Base-by-base conservation (phyloP, 1,139 yeast genomes). In the Taiozyma sp. region DNA sequence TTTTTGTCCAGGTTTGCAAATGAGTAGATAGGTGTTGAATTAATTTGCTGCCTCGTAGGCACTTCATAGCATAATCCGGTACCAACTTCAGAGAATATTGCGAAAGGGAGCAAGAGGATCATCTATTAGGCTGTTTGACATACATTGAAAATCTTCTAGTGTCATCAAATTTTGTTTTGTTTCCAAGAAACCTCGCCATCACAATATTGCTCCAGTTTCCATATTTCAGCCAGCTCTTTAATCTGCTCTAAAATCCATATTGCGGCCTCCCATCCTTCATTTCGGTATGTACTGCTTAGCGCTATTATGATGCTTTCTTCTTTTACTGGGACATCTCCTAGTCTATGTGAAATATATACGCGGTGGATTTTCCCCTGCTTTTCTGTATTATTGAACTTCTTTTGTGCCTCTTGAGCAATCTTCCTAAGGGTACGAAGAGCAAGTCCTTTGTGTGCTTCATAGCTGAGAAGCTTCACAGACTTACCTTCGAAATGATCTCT, bases 181-280 rank as follows among this genome's bases (percentile, higher is more conserved):
- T 71, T 70, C 77, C 79, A 76, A 16, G 54, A 46, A 1, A 62
- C 52, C 1, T 65, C 47, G 1, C 77, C 78, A 55, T 74, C 76
- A 0, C 51, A 59, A 52, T 72, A 76, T 13, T 62, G 61, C 56
- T 77, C 81, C 41, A 65, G 64, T 55, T 77, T 77, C 81, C 81
- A 77, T 27, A 77, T 75, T 57, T 78, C 81, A 1, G 70, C 75
- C 9, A 60, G 58, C 47, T 61, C 65, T 58, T 78, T 77, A 29
- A 77, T 69, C 47, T 66, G 62, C 50, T 77, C 80, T 22, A 78
- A 57, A 1, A 74, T 62, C 72, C 74, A 69, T 50, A 67, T 70
- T 4, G 72, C 78, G 8, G 76, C 73, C 16, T 65, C 59, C 78
- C 79, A 77, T 0, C 76, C 80, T 57, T 74, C 77, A 43, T 68